These are phyloP conservation scores for Blastobotrys arbuscula DNA, from an alignment of 1,139 yeast genomes.

Conservation along the genomic window DNA sequence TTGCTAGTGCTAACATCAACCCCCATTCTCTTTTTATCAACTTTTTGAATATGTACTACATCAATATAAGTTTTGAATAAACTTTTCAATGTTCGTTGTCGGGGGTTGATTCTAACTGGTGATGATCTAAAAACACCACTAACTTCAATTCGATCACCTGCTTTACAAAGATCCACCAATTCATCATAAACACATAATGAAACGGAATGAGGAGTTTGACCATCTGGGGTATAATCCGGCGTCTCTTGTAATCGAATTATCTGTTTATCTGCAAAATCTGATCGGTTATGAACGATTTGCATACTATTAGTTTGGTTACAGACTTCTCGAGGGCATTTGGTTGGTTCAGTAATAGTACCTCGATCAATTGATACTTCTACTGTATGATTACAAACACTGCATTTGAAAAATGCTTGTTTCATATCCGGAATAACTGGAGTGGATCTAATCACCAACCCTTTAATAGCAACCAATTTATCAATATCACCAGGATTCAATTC, in stretches of 20 bases:
- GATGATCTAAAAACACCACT: conserved; percentile 92
- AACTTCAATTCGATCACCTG: conserved; percentile 95
- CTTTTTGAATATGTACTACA: conserved; percentile 85
- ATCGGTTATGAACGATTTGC: conserved; percentile 86
- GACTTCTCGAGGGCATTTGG: conserved; percentile 80
- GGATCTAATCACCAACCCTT: conserved; percentile 84
- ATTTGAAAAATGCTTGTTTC: conserved; percentile 95
- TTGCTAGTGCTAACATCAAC: conserved; percentile 63
- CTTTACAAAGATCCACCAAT: conserved; percentile 86
- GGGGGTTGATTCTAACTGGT: conserved; percentile 82
- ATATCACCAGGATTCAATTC: conserved; percentile 94
- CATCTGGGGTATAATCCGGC: conserved; percentile 97
- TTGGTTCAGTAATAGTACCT: conserved; percentile 91
- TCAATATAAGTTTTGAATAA: conserved; percentile 90
- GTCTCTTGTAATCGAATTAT: conserved; percentile 93
- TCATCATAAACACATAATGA: conserved; percentile 95
- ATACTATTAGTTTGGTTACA: conserved; percentile 86
- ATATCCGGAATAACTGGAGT: conserved; percentile 95
- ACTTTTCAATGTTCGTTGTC: conserved; percentile 77
- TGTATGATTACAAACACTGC: conserved; percentile 93
- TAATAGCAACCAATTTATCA: conserved; percentile 84
- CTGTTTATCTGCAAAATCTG: conserved; percentile 91
- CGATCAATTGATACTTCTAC: conserved; percentile 89
- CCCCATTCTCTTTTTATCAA: conserved; percentile 76
- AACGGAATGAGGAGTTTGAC: conserved; percentile 96